Percentiles rank a stretch among this genome's conserved stretches.
These are phyloP conservation scores for Myriosclerotinia curreyana DNA, from an alignment of 2,329 filamentous ascomycete genomes.

Conservation along the genomic window DNA sequence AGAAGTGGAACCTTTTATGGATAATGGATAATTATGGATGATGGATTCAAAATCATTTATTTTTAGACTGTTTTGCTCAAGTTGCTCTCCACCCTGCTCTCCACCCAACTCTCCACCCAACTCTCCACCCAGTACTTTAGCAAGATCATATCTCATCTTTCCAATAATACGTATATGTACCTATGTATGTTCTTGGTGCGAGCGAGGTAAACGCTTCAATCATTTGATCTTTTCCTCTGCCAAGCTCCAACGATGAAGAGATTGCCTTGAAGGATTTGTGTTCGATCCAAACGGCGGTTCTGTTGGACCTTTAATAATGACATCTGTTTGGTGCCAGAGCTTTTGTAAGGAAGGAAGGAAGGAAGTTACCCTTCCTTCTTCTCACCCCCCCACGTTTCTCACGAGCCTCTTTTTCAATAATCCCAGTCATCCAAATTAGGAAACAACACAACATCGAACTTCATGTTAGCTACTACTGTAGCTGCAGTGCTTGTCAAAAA, in stretches of 20 bases:
- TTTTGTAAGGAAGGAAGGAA: neutral
- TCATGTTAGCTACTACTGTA: neutral
- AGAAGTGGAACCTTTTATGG: slow-evolving; percentile 5
- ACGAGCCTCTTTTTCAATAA: slow-evolving; percentile 1
- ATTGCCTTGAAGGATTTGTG: neutral
- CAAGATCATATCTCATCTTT: neutral
- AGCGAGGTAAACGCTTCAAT: neutral
- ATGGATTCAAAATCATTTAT: slow-evolving; percentile 19
- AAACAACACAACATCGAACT: neutral
- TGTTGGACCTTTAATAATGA: slow-evolving; percentile 8
- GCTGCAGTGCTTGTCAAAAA: neutral
- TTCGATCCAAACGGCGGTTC: slow-evolving; percentile 4
- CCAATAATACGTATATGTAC: too few relatives aligned
- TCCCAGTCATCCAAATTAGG: slow-evolving; percentile 1
- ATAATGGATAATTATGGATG: too few relatives aligned
- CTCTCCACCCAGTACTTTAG: neutral
- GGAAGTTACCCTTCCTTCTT: neutral
- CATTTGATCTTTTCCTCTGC: neutral
- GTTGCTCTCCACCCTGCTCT: neutral
- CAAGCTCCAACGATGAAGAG: neutral
- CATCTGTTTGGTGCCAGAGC: slow-evolving; percentile 14
- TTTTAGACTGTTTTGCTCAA: slow-evolving; percentile 16
- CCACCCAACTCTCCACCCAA: too few relatives aligned
- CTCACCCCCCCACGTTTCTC: slow-evolving; percentile 21
- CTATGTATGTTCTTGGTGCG: slow-evolving; percentile 1